phyloP scores from a whole-genome alignment of 805 yeast species.

The Schwanniomyces pseudopolymorphus region DNA sequence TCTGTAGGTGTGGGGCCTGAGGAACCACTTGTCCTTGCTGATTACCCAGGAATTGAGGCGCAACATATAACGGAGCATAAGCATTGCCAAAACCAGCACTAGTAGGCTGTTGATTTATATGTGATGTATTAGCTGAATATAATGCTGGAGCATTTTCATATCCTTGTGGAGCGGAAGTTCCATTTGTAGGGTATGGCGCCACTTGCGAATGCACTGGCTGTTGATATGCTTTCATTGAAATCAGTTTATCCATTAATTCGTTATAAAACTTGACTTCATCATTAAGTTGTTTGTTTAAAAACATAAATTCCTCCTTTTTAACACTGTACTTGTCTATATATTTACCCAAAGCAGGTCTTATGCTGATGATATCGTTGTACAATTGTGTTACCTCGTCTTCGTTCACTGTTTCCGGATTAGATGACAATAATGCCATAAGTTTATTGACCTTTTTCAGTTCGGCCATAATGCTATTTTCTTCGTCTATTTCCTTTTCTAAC shows the following conservation, averaged over 20 bases:
- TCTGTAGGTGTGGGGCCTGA: conserved; percentile 1
- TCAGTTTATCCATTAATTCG: conserved; percentile 56
- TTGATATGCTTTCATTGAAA: conserved; percentile 18
- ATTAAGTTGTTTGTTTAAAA: conserved; percentile 67
- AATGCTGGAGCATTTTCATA: not conserved
- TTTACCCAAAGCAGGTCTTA: conserved; percentile 73
- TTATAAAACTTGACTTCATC: conserved; percentile 71
- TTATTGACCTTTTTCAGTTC: conserved; percentile 62
- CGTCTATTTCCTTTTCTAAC: conserved; percentile 45
- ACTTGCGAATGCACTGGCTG: conserved; percentile 5
- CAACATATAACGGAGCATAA: not conserved
- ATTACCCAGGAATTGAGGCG: not conserved
- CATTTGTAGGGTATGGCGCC: conserved; percentile 8
- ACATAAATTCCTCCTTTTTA: conserved; percentile 73
- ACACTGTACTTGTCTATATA: conserved; percentile 75
- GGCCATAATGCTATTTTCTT: conserved; percentile 55
- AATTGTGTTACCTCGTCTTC: conserved; percentile 69
- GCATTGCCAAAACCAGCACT: conserved; percentile 43
- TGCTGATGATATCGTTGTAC: conserved; percentile 69
- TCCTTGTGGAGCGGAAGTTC: not conserved
- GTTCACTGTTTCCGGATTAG: conserved; percentile 35
- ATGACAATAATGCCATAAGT: conserved; percentile 53
- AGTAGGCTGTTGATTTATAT: conserved; percentile 31
- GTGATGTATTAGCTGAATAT: not conserved
- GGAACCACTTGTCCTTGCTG: not conserved